These are phyloP conservation scores for Umbellularia californica DNA, from an alignment of 164 flowering plant genomes.

Conservation along the genomic window DNA sequence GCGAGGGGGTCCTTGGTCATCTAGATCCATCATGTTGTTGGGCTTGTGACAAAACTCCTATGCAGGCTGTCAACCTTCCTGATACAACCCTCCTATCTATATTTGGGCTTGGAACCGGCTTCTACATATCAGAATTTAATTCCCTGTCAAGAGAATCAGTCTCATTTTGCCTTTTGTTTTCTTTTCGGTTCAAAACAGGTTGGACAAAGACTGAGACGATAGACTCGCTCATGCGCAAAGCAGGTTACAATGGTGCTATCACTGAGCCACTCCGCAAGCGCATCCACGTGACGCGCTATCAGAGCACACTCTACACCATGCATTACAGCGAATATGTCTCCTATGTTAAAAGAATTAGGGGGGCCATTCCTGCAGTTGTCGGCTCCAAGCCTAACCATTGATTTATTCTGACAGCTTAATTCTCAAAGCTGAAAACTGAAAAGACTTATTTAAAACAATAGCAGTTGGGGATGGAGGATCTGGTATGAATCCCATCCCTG, in stretches of 20 bases:
- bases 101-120: too few relatives aligned
- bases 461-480: conserved; percentile 7
- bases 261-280: conserved; percentile 63
- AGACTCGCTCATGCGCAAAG: conserved; percentile 88
- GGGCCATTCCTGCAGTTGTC: conserved; percentile 43
- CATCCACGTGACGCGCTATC: conserved; percentile 77
- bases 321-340: conserved; percentile 66
- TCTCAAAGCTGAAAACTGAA: not conserved
- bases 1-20: not conserved
- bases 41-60: not conserved
- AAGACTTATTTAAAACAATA: not conserved
- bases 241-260: conserved; percentile 74
- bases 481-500: conserved; percentile 1
- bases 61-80: too few relatives aligned
- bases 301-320: conserved; percentile 88
- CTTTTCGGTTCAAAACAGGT: conserved; percentile 28
- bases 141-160: not conserved
- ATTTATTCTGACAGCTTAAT: conserved; percentile 14
- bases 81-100: too few relatives aligned
- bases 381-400: conserved; percentile 38
- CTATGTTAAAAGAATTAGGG: conserved; percentile 61
- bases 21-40: not conserved
- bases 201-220: conserved; percentile 88
- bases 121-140: too few relatives aligned
- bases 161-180: not conserved